phyloP scores from a whole-genome alignment of 2,329 filamentous ascomycete species.

The Penicillium sp. region DNA sequence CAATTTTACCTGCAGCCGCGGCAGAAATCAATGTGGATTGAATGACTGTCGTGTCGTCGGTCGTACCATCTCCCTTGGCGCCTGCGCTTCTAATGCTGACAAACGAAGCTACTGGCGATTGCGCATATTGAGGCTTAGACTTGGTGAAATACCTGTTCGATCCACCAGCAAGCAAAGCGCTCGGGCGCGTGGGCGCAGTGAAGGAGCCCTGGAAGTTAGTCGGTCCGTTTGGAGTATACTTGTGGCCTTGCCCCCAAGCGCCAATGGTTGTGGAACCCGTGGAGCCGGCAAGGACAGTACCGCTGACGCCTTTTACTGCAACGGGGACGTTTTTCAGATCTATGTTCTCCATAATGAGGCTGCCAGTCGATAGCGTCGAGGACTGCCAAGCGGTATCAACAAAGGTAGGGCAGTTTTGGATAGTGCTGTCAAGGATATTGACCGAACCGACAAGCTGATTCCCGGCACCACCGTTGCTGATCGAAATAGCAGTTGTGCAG shows the following conservation, averaged over 20 bases:
- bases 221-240: constrained; percentile 46
- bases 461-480: constrained; percentile 42
- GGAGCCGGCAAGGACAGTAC: constrained; percentile 38
- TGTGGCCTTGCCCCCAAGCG: constrained; percentile 46
- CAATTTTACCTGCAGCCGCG: constrained; percentile 47
- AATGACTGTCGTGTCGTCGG: constrained; percentile 60
- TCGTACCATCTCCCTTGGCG: constrained; percentile 53
- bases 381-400: constrained; percentile 48
- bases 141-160: constrained; percentile 43
- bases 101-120: constrained; percentile 38
- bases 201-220: constrained; percentile 45
- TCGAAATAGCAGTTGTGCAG: constrained; percentile 53
- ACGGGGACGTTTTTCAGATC: constrained; percentile 49
- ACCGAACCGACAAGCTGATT: constrained; percentile 54
- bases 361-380: constrained; percentile 47
- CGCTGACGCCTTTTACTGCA: constrained; percentile 42
- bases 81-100: constrained; percentile 44
- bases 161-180: constrained; percentile 44
- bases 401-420: constrained; percentile 51
- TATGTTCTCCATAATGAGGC: constrained; percentile 56
- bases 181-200: constrained; percentile 43
- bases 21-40: constrained; percentile 56
- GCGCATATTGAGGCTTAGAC: constrained; percentile 56
- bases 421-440: constrained; percentile 55
- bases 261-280: constrained; percentile 36